Conservation (phyloP, 371 early-diverging fungal species). For the Gilbertella persicaria region DNA sequence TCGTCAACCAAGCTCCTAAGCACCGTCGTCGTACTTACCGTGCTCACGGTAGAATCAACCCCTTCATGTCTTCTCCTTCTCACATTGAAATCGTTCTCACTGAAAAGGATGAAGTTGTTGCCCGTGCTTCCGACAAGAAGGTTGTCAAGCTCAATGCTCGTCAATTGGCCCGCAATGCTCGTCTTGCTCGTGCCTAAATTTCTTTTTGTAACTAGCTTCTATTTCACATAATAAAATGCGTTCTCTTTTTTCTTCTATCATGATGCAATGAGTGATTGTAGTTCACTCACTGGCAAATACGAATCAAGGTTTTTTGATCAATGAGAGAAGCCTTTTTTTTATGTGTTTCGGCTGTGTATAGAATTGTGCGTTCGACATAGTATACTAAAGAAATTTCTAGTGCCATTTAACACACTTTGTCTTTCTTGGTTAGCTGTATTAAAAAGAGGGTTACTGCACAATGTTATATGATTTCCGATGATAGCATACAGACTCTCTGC, state of each 20-base stretch:
- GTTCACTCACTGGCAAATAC: too few species aligned
- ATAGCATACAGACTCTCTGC: too few species aligned
- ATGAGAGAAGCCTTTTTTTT: too few species aligned
- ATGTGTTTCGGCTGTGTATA: too few species aligned
- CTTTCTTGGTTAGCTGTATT: too few species aligned
- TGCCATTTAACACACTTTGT: too few species aligned
- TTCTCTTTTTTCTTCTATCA: neutral
- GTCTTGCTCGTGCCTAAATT: conserved; percentile 48
- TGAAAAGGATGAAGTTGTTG: conserved; percentile 83
- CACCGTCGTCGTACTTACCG: conserved; percentile 98
- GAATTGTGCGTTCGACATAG: too few species aligned
- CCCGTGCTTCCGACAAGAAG: conserved; percentile 68
- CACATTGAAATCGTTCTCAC: conserved; percentile 95
- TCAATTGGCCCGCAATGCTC: conserved; percentile 61
- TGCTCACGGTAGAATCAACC: conserved; percentile 98
- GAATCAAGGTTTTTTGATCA: too few species aligned
- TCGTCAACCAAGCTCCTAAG: conserved; percentile 99
- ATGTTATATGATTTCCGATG: too few species aligned
- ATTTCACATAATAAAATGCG: conserved; percentile 11
- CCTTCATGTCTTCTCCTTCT: conserved; percentile 97
- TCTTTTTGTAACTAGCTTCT: conserved; percentile 10
- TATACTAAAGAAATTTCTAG: too few species aligned
- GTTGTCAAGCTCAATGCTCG: conserved; percentile 54
- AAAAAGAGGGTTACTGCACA: too few species aligned
- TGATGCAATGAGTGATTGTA: too few species aligned